Percentiles rank a stretch among this genome's conserved stretches.
These are phyloP conservation scores for Withania somnifera DNA, from an alignment of 305 asterid species.

Conservation along the genomic window DNA sequence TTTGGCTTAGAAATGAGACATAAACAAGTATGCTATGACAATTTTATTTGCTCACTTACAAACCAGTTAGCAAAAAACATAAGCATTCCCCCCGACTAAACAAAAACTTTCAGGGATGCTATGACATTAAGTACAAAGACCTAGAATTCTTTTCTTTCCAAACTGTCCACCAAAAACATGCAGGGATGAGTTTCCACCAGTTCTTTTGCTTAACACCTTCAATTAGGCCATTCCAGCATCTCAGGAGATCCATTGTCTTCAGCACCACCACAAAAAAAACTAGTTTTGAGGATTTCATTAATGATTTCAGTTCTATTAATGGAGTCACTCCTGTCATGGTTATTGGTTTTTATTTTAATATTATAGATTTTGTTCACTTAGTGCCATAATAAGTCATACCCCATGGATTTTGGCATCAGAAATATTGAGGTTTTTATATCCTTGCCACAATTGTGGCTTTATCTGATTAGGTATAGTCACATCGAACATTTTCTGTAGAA, in stretches of 20 bases:
- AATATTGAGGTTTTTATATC: background rate
- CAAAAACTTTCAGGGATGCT: background rate
- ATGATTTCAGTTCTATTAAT: background rate
- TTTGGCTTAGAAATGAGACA: background rate
- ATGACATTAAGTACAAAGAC: background rate
- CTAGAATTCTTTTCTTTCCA: background rate
- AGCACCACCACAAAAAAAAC: background rate
- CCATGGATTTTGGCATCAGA: background rate
- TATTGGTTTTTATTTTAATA: background rate
- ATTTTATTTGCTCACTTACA: too few species aligned
- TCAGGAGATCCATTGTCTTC: background rate
- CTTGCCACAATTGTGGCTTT: background rate
- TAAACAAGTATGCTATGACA: too few species aligned
- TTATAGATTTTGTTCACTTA: background rate
- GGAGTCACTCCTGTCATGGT: background rate
- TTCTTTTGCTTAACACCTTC: background rate
- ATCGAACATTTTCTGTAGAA: background rate
- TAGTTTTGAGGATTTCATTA: background rate
- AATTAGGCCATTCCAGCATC: background rate
- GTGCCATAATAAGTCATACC: background rate
- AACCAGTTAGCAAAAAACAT: background rate
- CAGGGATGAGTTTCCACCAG: background rate
- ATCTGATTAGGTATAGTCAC: background rate
- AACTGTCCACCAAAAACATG: background rate
- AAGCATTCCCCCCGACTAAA: background rate